Evolutionary conservation across 1,284 basidiomycete species (phyloP).

Genomic region (Trichosporon asahii): DNA sequence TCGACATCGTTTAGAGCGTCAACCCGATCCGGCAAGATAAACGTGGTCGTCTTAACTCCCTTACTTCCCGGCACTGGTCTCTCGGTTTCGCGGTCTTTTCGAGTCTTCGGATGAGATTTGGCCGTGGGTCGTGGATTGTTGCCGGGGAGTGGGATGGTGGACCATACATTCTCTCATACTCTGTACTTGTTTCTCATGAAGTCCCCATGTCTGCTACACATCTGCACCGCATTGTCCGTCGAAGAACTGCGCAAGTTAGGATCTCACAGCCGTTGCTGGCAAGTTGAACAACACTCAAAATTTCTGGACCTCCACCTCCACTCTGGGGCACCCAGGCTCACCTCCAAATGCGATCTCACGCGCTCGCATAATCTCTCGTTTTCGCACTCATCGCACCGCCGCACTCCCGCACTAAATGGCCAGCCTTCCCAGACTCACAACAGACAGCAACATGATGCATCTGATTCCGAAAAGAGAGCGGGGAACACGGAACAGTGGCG

Average conservation of each 20-base stretch:
- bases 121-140: slow-evolving; percentile 14
- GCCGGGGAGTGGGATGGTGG: slow-evolving; percentile 37
- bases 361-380: not conserved
- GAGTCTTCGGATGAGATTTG: slow-evolving; percentile 15
- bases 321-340: not conserved
- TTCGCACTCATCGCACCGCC: no score
- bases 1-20: slow-evolving; percentile 41
- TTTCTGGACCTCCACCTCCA: slow-evolving; percentile 1
- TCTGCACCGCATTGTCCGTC: not conserved
- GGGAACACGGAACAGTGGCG: not conserved
- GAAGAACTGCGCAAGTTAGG: not conserved
- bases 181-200: not conserved
- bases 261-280: not conserved
- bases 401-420: no score
- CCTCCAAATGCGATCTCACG: not conserved
- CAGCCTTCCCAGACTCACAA: not conserved
- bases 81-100: not conserved
- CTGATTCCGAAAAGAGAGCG: not conserved
- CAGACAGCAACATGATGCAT: not conserved
- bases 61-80: slow-evolving; percentile 5
- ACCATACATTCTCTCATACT: slow-evolving; percentile 31
- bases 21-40: slow-evolving; percentile 36
- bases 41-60: slow-evolving; percentile 8
- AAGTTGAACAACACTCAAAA: not conserved
- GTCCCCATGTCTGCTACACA: not conserved